Base-by-base conservation (phyloP, 768 basidiomycete genomes). In the Terana coerulea region DNA sequence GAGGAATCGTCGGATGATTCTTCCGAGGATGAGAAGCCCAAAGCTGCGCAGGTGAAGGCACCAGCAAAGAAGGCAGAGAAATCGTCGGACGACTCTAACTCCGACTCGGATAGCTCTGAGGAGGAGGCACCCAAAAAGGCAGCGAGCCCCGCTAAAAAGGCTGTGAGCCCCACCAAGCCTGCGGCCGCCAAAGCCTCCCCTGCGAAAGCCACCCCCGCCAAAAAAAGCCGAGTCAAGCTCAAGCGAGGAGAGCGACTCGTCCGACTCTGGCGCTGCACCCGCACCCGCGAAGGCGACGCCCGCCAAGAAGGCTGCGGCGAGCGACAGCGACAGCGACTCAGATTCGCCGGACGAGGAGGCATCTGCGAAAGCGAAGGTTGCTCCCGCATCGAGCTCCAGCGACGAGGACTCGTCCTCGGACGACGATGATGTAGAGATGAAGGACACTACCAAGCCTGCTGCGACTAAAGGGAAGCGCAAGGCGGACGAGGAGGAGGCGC, bases 401-500 rank as follows among this genome's bases (percentile, higher is more conserved):
- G 58, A 59, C 40, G 37, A 36, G 39, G 59, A 64, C 35, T 61
- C 59, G 19, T 61, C 59, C 37, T 68, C 68, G 6, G 65, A 61
- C 17, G 62, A 26, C 14, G 41, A 44, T 7, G 84, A 86, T 61
- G 81, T 76, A 17, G 76, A 84, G 59, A 86, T 84, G 79, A 73
- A 67, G 22, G 78, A 81, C 49, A 67, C 71, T 15, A 46, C 64
- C 7, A 59, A 25, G n/a, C 46, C 69, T 39, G 58, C 70, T 50
- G 66, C 69, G 22, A 35, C 25, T 54, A 21, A 59, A 76, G 84
- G 79, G 54, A 95, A 95, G 71, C 86, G 93, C 60, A 95, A 95
- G 71, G 90, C 88, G 25, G 81, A 83, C 24, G 79, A 78, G 19
- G 79, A 79, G 24, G 70, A 69, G 17, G 71, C 78, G 37, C 76